Conservation (phyloP, 2,329 filamentous ascomycete species). For the Diaporthe amygdali region DNA sequence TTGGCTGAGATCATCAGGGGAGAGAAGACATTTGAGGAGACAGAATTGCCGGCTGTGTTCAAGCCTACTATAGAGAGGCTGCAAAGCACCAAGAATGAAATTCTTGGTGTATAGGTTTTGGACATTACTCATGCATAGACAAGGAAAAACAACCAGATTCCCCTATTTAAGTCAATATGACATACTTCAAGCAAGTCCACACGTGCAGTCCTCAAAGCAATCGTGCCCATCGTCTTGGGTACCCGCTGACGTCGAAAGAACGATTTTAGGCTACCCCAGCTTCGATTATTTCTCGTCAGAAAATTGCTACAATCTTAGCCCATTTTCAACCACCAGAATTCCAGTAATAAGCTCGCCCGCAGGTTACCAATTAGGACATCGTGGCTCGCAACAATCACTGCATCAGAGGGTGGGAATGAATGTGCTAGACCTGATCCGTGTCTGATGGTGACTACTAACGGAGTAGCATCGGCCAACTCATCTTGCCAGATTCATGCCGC, state of each 20-base stretch:
- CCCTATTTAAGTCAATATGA: no score
- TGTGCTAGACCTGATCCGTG: neutral
- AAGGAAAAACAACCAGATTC: no score
- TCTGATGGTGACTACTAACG: neutral
- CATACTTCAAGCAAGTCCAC: no score
- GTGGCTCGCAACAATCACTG: neutral
- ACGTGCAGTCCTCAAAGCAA: no score
- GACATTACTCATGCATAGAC: no score
- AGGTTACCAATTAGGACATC: neutral
- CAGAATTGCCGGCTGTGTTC: conserved; percentile 6
- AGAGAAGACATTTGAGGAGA: conserved; percentile 15
- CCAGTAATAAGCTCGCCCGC: neutral
- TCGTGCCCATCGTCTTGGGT: no score
- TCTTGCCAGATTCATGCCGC: neutral
- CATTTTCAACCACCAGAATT: neutral
- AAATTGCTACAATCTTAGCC: neutral
- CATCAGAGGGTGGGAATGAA: neutral
- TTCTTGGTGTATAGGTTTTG: conserved; percentile 6
- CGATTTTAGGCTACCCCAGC: no score
- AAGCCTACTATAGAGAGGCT: conserved; percentile 10
- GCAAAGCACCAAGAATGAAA: neutral
- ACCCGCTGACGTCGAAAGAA: no score
- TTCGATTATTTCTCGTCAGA: no score
- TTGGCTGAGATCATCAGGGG: conserved; percentile 1
- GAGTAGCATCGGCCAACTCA: neutral